These are phyloP conservation scores for Aphanomyces euteiches DNA, from an alignment of 352 stramenopile species.

Conservation along the genomic window DNA sequence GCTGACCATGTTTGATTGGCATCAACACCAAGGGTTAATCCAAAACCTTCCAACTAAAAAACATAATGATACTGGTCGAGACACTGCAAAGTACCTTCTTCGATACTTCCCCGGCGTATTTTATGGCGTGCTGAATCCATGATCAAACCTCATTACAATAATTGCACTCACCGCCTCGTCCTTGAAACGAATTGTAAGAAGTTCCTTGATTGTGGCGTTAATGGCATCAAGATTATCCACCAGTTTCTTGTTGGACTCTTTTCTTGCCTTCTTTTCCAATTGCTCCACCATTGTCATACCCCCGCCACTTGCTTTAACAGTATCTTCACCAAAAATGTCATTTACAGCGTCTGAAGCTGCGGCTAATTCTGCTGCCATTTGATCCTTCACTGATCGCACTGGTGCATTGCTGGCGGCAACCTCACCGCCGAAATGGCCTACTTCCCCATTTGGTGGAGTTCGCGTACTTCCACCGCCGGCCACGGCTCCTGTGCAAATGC, in stretches of 20 bases:
- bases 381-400: slow-evolving; percentile 62
- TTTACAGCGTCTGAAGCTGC: slow-evolving; percentile 74
- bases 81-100: slow-evolving; percentile 18
- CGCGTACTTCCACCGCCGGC: slow-evolving; percentile 32
- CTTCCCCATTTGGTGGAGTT: slow-evolving; percentile 17
- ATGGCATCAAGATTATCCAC: slow-evolving; percentile 68
- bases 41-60: slow-evolving; percentile 59
- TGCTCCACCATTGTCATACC: slow-evolving; percentile 83
- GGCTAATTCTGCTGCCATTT: slow-evolving; percentile 78
- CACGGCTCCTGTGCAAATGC: no score
- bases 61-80: slow-evolving; percentile 15
- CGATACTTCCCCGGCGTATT: slow-evolving; percentile 54
- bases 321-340: slow-evolving; percentile 80
- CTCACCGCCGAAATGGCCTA: neutral
- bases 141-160: neutral
- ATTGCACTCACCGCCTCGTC: slow-evolving; percentile 39
- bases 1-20: slow-evolving; percentile 79
- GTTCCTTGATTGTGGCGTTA: slow-evolving; percentile 49
- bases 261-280: slow-evolving; percentile 79
- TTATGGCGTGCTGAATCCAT: slow-evolving; percentile 51
- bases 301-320: slow-evolving; percentile 59
- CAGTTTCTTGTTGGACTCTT: slow-evolving; percentile 85
- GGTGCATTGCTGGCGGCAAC: slow-evolving; percentile 2
- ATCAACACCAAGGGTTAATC: slow-evolving; percentile 61
- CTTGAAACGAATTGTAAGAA: slow-evolving; percentile 48